Base-by-base conservation (phyloP, 345 rosid genomes). In the Gossypium mustelinum region DNA sequence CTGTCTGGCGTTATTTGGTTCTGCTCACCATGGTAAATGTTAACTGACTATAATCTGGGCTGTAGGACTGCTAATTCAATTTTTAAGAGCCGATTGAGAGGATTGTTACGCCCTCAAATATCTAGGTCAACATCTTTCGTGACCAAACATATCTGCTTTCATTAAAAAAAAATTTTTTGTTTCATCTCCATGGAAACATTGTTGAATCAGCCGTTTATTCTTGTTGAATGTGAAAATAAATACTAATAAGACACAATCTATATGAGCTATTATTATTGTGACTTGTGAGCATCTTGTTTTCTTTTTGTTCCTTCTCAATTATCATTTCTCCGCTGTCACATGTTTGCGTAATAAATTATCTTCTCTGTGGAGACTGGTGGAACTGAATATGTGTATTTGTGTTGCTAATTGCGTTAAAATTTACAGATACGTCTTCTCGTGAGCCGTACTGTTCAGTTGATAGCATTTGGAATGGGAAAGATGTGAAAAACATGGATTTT, bases 81-180 rank as follows among this genome's bases (percentile, higher is more conserved):
- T 85, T 82, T 82, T 81, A 87, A 84, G 86, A 81, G 89, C 85
- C 82, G 90, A 80, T 87, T 82, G 87, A 84, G 85, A 84, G 73
- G 56, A 81, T 76, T 70, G 79, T 76, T 77, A 78, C 84, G 82
- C 81, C 84, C 82, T 81, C 88, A 80, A 84, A 56, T 78, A 67
- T 82, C 79, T 88, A 86, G 87, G 89, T 86, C 77, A 84, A 75
- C 75, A 83, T 83, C 86, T 81, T 82, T 85, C 78, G 73, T 79
- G 82, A 76, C 77, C 81, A 43, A 64, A 67, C 63, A 66, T 80
- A 51, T 79, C 4, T 24, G 16, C 11, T 60, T 73, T 61, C 56
- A n/a, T 39, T 61, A 51, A 70, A 51, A 22, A 20, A 20, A 29
- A 51, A 69, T n/a, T n/a, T n/a, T n/a, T 5, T 9, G 45, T 51